A percentile compares a stretch with the other conserved stretches of the same genome.
These are phyloP conservation scores for Acanthamoeba royreba DNA, from an alignment of 208 protist species.

Conservation along the genomic window DNA sequence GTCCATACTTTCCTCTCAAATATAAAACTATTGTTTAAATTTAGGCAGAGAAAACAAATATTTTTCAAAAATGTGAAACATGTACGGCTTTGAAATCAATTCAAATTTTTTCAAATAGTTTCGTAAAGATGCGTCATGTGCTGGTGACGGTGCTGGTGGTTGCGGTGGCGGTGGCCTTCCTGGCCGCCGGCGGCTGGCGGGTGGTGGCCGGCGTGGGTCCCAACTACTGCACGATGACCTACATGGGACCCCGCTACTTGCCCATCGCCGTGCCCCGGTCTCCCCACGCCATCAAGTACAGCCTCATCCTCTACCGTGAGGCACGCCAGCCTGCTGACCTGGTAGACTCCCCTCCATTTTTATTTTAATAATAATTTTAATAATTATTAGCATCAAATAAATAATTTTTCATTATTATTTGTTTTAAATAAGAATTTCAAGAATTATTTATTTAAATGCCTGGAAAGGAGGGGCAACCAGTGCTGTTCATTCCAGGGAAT, in stretches of 20 bases:
- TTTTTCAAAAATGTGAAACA: neutral
- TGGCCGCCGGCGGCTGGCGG: neutral
- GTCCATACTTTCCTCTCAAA: no score
- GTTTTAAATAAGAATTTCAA: neutral
- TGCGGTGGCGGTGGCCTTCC: neutral
- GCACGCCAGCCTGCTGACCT: neutral
- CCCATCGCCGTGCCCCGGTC: neutral
- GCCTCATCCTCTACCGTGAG: neutral
- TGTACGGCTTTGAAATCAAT: neutral
- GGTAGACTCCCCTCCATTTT: neutral
- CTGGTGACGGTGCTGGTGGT: neutral
- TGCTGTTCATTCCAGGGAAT: constrained; percentile 50
- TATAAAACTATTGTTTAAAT: no score
- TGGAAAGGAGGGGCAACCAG: neutral
- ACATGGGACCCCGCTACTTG: neutral
- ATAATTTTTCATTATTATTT: neutral
- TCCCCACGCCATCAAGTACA: neutral
- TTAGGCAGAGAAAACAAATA: neutral
- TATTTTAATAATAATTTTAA: no score
- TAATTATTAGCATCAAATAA: neutral
- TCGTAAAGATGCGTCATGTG: neutral
- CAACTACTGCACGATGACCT: constrained; percentile 44
- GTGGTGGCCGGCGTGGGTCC: neutral
- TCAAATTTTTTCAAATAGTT: neutral
- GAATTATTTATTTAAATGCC: neutral